These are phyloP conservation scores for Saccharomyces uvarum DNA, from an alignment of 1,139 yeast species.

Conservation along the genomic window DNA sequence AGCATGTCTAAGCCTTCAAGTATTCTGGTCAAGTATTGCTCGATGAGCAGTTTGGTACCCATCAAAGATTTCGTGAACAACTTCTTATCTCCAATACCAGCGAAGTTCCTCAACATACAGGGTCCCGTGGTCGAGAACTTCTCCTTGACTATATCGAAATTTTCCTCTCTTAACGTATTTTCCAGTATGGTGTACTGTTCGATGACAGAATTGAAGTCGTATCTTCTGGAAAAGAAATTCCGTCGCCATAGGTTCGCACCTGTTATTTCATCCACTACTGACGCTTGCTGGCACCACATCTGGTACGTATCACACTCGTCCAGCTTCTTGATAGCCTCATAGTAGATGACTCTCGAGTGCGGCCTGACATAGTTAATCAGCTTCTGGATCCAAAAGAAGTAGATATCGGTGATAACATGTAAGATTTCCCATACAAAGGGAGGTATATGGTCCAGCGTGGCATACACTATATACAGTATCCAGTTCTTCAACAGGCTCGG, in stretches of 20 bases:
- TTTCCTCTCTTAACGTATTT: constrained; percentile 55
- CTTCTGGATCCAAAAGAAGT: constrained; percentile 47
- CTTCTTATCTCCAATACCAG: constrained; percentile 76
- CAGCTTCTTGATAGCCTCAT: constrained; percentile 27
- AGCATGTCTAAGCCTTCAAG: constrained; percentile 56
- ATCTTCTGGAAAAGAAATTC: constrained; percentile 71
- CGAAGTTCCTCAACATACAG: constrained; percentile 68
- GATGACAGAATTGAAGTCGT: constrained; percentile 75
- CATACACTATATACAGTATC: constrained; percentile 21
- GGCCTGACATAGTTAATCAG: constrained; percentile 27
- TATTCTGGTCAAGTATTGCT: constrained; percentile 76
- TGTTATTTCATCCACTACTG: constrained; percentile 54
- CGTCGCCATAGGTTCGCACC: constrained; percentile 79
- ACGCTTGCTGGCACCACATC: constrained; percentile 56
- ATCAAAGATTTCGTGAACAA: constrained; percentile 74
- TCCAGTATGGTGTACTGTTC: constrained; percentile 59
- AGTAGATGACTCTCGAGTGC: constrained; percentile 26
- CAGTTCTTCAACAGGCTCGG: constrained; percentile 13
- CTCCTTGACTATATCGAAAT: constrained; percentile 54
- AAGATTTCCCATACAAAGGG: constrained; percentile 52
- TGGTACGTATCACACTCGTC: constrained; percentile 39
- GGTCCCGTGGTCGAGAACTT: constrained; percentile 67
- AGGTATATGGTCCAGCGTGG: constrained; percentile 46
- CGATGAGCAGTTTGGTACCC: constrained; percentile 83
- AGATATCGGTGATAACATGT: constrained; percentile 53